A percentile compares a stretch with the other conserved stretches of the same genome.
Conservation (phyloP, 306 rosid species). For the Cicer bijugum region DNA sequence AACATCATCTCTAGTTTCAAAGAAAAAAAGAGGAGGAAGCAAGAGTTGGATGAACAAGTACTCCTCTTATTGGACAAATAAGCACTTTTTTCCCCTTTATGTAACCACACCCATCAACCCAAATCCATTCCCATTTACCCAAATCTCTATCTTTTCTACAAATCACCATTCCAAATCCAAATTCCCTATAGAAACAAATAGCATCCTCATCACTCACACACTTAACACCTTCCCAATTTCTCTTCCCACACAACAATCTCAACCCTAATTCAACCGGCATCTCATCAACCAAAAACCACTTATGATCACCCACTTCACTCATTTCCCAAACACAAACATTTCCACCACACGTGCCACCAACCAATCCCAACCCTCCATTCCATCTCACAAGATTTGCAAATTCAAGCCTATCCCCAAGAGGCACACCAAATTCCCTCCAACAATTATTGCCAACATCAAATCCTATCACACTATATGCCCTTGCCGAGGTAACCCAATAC, state of each 20-base stretch:
- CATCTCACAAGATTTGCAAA: constrained; percentile 63
- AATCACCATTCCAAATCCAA: constrained; percentile 67
- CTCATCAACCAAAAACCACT: constrained; percentile 61
- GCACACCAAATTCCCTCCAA: constrained; percentile 69
- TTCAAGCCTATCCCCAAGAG: constrained; percentile 67
- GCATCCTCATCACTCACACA: constrained; percentile 62
- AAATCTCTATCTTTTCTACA: constrained; percentile 47
- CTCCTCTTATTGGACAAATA: constrained; percentile 59
- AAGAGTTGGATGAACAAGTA: constrained; percentile 69
- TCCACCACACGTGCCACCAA: constrained; percentile 60
- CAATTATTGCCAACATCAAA: constrained; percentile 48
- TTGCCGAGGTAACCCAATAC: constrained; percentile 82
- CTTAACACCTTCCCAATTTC: constrained; percentile 64
- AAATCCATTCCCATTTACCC: constrained; percentile 64
- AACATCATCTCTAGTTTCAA: constrained; percentile 7
- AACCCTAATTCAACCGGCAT: constrained; percentile 61
- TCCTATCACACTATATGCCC: constrained; percentile 66
- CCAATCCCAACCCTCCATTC: constrained; percentile 53
- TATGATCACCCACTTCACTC: constrained; percentile 40
- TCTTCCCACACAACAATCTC: constrained; percentile 55
- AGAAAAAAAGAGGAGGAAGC: constrained; percentile 48
- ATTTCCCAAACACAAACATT: constrained; percentile 65
- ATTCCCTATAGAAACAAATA: constrained; percentile 62
- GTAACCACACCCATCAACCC: constrained; percentile 65
- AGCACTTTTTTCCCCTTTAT: constrained; percentile 53